Evolutionary conservation across 148 eudicot species (phyloP).

Genomic region (Talinum fruticosum): DNA sequence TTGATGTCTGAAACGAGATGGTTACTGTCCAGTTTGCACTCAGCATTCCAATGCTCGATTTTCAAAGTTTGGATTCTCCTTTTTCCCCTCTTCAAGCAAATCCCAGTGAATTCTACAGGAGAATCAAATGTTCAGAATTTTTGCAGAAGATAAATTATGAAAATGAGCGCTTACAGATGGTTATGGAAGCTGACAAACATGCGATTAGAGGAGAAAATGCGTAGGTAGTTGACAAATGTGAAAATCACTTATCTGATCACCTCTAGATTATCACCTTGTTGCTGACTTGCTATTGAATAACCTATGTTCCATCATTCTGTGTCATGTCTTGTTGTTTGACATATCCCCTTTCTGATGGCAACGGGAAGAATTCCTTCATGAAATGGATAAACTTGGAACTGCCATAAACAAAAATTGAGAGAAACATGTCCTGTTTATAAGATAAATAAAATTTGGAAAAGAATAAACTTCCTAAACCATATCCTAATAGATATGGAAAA

Average conservation of each 20-base stretch:
- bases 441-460: no score
- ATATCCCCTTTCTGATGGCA: not conserved
- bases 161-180: not conserved
- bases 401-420: no score
- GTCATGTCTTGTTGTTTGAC: not conserved
- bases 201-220: not conserved
- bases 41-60: not conserved
- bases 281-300: not conserved
- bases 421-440: no score
- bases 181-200: not conserved
- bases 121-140: no score
- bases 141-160: not conserved
- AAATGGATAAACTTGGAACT: no score
- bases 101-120: not conserved
- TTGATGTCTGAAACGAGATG: not conserved
- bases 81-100: not conserved
- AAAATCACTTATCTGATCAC: not conserved
- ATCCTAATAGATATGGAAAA: no score
- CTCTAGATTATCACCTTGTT: not conserved
- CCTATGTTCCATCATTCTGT: not conserved
- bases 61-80: not conserved
- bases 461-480: no score
- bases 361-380: no score
- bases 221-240: not conserved
- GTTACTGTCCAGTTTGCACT: not conserved